Evolutionary conservation across 2,329 filamentous ascomycete species (phyloP).

Genomic region (Pseudopithomyces chartarum): DNA sequence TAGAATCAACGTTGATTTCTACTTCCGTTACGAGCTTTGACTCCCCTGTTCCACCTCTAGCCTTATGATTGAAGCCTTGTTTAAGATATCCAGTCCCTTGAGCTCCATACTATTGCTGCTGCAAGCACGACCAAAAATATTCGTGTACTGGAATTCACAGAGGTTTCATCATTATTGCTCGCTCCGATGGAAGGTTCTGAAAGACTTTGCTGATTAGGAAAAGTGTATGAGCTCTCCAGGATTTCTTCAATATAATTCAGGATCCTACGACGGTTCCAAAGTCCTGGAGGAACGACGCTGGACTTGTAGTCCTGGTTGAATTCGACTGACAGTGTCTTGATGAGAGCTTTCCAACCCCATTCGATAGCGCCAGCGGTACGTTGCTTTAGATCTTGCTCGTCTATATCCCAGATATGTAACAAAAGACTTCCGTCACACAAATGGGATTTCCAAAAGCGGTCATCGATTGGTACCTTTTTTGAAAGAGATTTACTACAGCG

Average conservation of each 20-base stretch:
- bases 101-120: no score
- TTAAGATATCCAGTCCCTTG: no score
- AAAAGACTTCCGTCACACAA: conserved; percentile 25
- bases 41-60: no score
- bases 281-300: no score
- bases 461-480: conserved; percentile 23
- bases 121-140: no score
- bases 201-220: neutral
- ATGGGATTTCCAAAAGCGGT: conserved; percentile 30
- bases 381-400: conserved; percentile 15
- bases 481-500: conserved; percentile 24
- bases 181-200: no score
- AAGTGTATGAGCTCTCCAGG: neutral
- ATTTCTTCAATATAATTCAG: neutral
- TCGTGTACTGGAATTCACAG: neutral
- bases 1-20: neutral
- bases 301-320: neutral
- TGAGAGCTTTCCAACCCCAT: neutral
- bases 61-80: no score
- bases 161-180: neutral
- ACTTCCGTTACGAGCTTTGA: no score
- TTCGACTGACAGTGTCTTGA: no score
- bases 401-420: conserved; percentile 32
- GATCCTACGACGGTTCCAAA: neutral
- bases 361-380: neutral